Evolutionary conservation across 768 basidiomycete genomes (phyloP), one percentile per base, ranked within the genome.

Genomic region (Brasilioporus rufonigricans): DNA sequence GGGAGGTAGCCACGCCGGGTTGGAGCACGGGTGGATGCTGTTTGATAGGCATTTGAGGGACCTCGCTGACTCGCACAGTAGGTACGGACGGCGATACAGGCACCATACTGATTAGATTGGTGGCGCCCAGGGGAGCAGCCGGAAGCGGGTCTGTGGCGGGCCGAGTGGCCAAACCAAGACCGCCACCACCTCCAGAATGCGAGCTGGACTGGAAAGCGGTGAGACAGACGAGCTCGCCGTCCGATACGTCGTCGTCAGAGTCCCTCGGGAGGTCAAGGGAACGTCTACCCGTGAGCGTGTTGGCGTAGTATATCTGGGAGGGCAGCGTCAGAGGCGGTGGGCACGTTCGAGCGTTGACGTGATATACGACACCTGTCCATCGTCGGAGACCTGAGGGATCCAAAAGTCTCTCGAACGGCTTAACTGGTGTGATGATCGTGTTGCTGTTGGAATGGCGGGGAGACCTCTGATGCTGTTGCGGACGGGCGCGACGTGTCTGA

Each of bases 261-360:
- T 91, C 89, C 45, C 75, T 76, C 16, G 94, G 94, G 18, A 95
- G 74, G 65, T 97, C 91, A 61, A 86, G 81, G 19, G 93, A 85
- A 24, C 81, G 83, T 64, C 86, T 80, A 23, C 89, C 89, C 0
- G 89, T 92, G 62, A 87, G 73, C 3, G 91, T 91, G 65, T 98
- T 98, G 60, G 89, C 83, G 73, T 97, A 98, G 75, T 85, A 95
- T 65, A 98, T 93, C 94, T 97, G 51, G 35, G 29, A 23, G 3
- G 10, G 21, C 14, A 14, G n/a, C 7, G 36, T 19, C 12, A 8
- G 7, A 11, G 33, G 9, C 18, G 35, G 12, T n/a, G 12, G 36
- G 16, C n/a, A 7, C 36, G 36, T 11, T 5, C 35, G 53, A 56
- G 50, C 52, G n/a, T 5, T 38, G 53, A 56, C 52, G 52, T 19